Base-by-base conservation (phyloP, 805 yeast species). In the Monosporozyma unispora region DNA sequence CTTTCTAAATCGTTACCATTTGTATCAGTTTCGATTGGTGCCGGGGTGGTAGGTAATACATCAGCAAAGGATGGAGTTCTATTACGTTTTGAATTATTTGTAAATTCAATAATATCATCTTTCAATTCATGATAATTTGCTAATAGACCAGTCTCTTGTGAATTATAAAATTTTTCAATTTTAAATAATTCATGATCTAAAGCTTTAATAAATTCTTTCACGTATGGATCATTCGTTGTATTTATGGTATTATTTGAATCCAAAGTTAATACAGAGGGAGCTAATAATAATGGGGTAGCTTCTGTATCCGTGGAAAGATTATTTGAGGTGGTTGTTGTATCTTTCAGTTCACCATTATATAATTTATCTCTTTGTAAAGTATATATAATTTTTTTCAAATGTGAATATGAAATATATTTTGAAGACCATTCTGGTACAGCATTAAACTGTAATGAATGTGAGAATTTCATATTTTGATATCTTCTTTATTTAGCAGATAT, bases 351-450 rank as follows among this genome's bases (percentile, higher is more conserved):
- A 25, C 39, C n/a, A 14, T 29, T 16, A 44, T 67, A 67, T 40
- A 67, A 52, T 51, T 65, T 59, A 48, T 85, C 88, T 59, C 90
- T 75, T 62, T 93, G 97, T 44, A 91, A 73, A 16, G 81, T 73
- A 66, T 90, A 91, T 27, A 90, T 85, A 40, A 86, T 75, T 69
- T 87, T 87, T 66, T 93, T 91, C 51, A 93, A 72, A 37, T 86
- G 82, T 1, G 96, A 85, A 67, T 91, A 91, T 49, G 95, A 90
- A 50, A 91, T 82, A 67, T 91, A 91, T 64, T 86, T 81, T 25
- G 95, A 82, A 11, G 96, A 80, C 99, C 99, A 91, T 66, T 93
- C 98, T 1, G 99, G 97, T 4, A 93, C 98, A 22, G 98, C 96
- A 67, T 91, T 91, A 70, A 91, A 90, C 75, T 91, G 96, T 55